A percentile compares a stretch with the other conserved stretches of the same genome.
These are phyloP conservation scores for Luffa aegyptiaca DNA, from an alignment of 306 rosid genomes.

Conservation along the genomic window DNA sequence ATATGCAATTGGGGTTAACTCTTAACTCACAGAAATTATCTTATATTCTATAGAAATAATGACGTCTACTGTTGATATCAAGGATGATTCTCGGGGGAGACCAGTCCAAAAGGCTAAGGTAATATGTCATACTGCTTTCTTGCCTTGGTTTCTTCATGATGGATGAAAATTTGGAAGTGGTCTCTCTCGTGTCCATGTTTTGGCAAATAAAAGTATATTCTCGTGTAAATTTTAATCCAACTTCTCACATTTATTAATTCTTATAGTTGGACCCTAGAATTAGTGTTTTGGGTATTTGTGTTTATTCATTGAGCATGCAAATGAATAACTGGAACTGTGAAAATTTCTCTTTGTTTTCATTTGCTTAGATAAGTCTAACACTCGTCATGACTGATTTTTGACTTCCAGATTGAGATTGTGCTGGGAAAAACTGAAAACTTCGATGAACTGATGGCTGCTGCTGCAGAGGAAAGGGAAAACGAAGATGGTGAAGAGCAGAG, in stretches of 20 bases:
- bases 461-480: conserved; percentile 43
- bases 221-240: not conserved
- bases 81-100: conserved; percentile 54
- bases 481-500: conserved; percentile 43
- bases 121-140: not conserved
- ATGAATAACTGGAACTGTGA: not conserved
- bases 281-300: not conserved
- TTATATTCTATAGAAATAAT: conserved; percentile 30
- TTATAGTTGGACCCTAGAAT: not conserved
- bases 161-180: not conserved
- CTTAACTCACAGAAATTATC: not conserved
- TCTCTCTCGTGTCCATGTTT: not conserved
- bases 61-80: conserved; percentile 56
- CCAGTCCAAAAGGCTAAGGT: conserved; percentile 48
- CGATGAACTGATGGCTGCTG: conserved; percentile 54
- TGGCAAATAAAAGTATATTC: not conserved
- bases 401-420: conserved; percentile 42
- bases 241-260: not conserved
- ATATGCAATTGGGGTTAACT: no score
- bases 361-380: not conserved
- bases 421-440: conserved; percentile 49
- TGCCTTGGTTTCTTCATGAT: not conserved
- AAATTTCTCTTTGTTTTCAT: not conserved
- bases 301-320: not conserved
- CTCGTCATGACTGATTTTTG: not conserved